These are phyloP conservation scores for Escallonia rubra DNA, from an alignment of 129 eudicot genomes.

Conservation along the genomic window DNA sequence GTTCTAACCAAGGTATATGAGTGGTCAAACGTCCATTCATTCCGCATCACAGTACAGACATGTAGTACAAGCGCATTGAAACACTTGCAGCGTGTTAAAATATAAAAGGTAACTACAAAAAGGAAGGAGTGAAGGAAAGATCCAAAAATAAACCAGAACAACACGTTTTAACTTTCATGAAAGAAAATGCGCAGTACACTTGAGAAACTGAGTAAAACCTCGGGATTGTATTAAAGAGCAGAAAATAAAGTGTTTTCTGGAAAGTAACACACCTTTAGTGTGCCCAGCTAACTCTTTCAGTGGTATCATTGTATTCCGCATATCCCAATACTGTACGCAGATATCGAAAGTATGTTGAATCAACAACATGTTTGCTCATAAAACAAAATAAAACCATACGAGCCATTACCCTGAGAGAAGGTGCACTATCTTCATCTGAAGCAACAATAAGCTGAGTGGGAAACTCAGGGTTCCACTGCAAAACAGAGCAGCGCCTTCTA, in stretches of 20 bases:
- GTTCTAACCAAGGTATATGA: too few species aligned
- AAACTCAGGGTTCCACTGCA: conserved; percentile 98
- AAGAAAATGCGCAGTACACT: too few species aligned
- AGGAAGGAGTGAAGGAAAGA: too few species aligned
- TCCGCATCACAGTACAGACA: too few species aligned
- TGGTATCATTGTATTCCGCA: conserved; percentile 92
- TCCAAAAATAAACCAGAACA: too few species aligned
- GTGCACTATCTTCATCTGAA: conserved; percentile 93
- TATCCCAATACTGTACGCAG: conserved; percentile 83
- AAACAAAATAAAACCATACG: conserved; percentile 9
- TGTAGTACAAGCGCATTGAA: too few species aligned
- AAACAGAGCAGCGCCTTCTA: conserved; percentile 92
- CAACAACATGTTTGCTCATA: conserved; percentile 10
- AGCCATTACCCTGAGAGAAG: conserved; percentile 66
- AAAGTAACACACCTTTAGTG: conserved; percentile 58
- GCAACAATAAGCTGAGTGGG: conserved; percentile 94
- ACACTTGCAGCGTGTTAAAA: too few species aligned
- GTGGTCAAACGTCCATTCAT: too few species aligned
- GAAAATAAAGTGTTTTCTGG: not conserved
- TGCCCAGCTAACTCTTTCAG: conserved; percentile 85
- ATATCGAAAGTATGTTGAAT: not conserved
- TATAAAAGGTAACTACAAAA: too few species aligned
- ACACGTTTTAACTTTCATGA: too few species aligned
- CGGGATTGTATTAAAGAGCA: too few species aligned
- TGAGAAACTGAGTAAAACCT: too few species aligned